Evolutionary conservation across 2,329 filamentous ascomycete genomes (phyloP), one percentile per base, ranked within the genome.

Genomic region (Didymosphaeria variabile): DNA sequence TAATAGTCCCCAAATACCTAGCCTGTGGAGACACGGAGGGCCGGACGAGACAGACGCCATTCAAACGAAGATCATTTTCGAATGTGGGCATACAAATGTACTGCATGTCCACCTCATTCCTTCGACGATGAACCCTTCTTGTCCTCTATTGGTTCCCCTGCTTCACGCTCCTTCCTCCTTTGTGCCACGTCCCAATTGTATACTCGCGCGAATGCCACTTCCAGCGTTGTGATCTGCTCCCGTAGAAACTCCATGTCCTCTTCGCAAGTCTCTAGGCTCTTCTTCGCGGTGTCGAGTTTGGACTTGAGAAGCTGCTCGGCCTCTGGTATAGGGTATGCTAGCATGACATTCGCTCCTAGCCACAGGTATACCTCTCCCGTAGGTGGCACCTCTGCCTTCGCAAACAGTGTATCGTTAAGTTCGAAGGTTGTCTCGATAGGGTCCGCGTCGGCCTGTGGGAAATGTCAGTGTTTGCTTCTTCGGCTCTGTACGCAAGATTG

Each of bases 151-250:
- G 80, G 81, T 44, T 84, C 81, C 17, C 72, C 76, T 9, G 64
- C 69, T 42, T 90, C 89, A 79, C 93, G 95, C 63, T 97, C 93
- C 83, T 97, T 97, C 70, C 95, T 86, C 81, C 96, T 92, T 83
- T 97, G 92, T 46, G 94, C 92, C 5, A 99, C 93, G 74, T 99
- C 95, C 94, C 95, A 98, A 80, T 99, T 99, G 80, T 99, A 98
- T n/a, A 99, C 94, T 66, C 95, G 87, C 23, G 95, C 95, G 44
- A 94, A 93, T 4, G 95, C 95, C 36, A 99, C 95, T 80, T 99
- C 95, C 84, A 99, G 90, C 0, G 94, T 97, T 65, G 95, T 99
- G 70, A 99, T 97, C 80, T 99, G 95, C 78, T 98, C 94, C 63
- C 95, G 84, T 72, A 99, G 81, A 76, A 98, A 99, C 77, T 98